Conservation (phyloP, 495 filamentous ascomycete genomes). For the Lepidopterella palustris region DNA sequence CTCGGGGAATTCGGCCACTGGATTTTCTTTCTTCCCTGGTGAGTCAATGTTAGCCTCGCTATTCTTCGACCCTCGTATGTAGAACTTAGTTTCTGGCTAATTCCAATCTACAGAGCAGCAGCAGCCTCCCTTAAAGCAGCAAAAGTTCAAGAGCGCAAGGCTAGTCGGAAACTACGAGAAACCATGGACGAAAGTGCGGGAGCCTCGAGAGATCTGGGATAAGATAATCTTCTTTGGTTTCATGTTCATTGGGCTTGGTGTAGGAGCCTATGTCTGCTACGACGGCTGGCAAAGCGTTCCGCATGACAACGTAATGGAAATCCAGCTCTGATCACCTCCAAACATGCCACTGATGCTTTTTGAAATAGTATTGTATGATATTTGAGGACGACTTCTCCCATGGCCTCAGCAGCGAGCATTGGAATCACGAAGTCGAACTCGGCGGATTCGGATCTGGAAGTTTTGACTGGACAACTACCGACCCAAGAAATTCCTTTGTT, state of each 20-base stretch:
- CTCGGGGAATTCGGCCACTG: background rate
- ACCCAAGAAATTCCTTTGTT: background rate
- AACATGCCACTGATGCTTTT: background rate
- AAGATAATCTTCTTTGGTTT: background rate
- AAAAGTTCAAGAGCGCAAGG: background rate
- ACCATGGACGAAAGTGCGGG: background rate
- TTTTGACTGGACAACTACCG: background rate
- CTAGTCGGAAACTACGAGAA: background rate
- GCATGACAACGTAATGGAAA: background rate
- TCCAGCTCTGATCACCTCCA: background rate
- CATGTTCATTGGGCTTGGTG: background rate
- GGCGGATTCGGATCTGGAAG: background rate
- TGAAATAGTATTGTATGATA: background rate
- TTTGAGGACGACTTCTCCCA: background rate
- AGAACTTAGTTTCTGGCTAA: no score
- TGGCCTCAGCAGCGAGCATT: background rate
- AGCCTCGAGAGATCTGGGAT: background rate
- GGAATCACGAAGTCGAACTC: background rate
- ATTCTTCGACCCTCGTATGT: no score
- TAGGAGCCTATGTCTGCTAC: background rate
- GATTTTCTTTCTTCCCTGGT: background rate
- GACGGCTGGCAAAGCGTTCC: background rate
- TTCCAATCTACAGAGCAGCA: background rate
- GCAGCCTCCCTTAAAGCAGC: background rate
- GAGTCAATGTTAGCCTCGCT: no score